Evolutionary conservation across 495 filamentous ascomycete genomes (phyloP), one percentile per base, ranked within the genome.

Genomic region (Annulohypoxylon bovei): DNA sequence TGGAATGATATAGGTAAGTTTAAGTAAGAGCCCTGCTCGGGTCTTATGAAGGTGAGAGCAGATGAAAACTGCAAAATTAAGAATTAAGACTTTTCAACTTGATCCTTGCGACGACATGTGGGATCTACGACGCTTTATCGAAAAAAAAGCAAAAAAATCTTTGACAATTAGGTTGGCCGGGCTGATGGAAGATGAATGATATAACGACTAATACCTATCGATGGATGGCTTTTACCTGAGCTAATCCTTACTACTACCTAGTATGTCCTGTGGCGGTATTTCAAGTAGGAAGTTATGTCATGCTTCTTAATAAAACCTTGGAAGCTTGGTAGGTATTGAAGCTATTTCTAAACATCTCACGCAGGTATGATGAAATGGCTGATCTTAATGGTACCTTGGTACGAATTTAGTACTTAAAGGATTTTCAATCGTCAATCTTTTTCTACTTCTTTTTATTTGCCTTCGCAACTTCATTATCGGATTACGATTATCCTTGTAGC

Each of bases 281-380:
- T 25, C 22, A 27, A 22, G 6, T 27, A 49, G 1, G 7, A 9
- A 37, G 18, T 35, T 55, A 37, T 37, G 28, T 55, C 52, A 55
- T 37, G 22, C 22, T 46, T 40, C 37, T n/a, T 40, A 40, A 42
- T 42, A 16, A 7, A 42, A 42, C 8, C 1, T 18, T 6, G 39
- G 44, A 47, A 47, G 12, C 14, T 14, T 16, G 39, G 39, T 20
- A 46, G 12, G 3, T 23, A 47, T 47, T 12, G 23, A 47, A 47
- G 20, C 18, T 47, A 18, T 25, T 25, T 11, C 20, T 25, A 47
- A 47, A 47, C 44, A 47, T 47, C 44, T 47, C 22, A 47, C 28
- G 30, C 16, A 66, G 23, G 52, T 12, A 56, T 62, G 59, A 53
- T 62, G 47, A 62, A 53, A 53, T 62, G 46, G 59, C 59, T 47